Conservation (phyloP, 2,329 filamentous ascomycete genomes). For the Ophiocordyceps camponoti-rufipedis region DNA sequence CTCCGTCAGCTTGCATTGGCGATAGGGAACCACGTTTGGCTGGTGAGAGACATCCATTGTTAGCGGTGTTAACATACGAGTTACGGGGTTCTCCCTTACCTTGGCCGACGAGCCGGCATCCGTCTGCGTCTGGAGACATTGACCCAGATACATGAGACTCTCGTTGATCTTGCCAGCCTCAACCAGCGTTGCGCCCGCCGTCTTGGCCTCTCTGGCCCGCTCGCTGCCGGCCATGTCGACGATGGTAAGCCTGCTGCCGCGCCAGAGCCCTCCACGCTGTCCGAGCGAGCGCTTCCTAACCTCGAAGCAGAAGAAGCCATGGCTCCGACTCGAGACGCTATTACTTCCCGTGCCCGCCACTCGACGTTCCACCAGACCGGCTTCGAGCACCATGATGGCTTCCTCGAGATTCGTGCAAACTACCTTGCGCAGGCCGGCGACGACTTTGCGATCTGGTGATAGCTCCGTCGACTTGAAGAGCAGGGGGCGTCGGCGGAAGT, state of each 20-base stretch:
- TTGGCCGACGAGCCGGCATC: conserved; percentile 57
- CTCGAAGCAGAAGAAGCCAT: conserved; percentile 92
- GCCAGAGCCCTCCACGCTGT: conserved; percentile 40
- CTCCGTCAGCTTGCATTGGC: conserved; percentile 74
- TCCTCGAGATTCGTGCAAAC: conserved; percentile 70
- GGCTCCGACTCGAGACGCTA: conserved; percentile 77
- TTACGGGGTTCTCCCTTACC: conserved; percentile 23
- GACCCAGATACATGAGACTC: conserved; percentile 92
- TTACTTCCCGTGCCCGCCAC: conserved; percentile 88
- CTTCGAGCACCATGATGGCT: conserved; percentile 76
- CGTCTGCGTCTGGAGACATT: conserved; percentile 90
- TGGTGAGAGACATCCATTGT: no score
- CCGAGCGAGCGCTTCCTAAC: conserved; percentile 55
- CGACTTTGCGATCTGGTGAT: conserved; percentile 82
- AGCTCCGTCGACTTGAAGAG: conserved; percentile 84
- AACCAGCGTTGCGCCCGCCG: conserved; percentile 74
- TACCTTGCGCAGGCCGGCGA: conserved; percentile 79
- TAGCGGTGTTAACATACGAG: no score
- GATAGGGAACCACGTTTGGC: conserved; percentile 58
- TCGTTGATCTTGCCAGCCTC: conserved; percentile 98
- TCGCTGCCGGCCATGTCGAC: conserved; percentile 91
- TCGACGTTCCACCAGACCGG: conserved; percentile 68
- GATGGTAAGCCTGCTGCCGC: conserved; percentile 63
- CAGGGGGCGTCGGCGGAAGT: conserved; percentile 57
- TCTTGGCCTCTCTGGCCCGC: conserved; percentile 82